phyloP scores from a whole-genome alignment of 805 yeast genomes.

The Wickerhamiella bombiphila region DNA sequence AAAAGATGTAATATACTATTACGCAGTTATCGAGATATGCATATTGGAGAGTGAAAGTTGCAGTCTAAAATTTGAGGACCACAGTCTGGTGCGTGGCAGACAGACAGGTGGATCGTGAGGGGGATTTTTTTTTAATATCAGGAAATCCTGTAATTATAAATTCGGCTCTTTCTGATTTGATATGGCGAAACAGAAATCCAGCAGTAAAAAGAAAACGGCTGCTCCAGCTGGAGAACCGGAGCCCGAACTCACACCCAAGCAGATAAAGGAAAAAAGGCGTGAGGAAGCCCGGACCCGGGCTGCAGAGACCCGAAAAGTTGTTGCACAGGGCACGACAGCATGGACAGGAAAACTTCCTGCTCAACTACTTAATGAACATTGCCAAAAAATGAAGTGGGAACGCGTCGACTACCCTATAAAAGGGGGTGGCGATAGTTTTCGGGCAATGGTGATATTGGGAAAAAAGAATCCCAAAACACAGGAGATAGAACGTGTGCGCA shows the following conservation, averaged over 20 bases:
- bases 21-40: too few relatives aligned
- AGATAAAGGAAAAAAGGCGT: slow-evolving; percentile 21
- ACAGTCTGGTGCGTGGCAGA: too few relatives aligned
- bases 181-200: neutral
- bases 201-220: neutral
- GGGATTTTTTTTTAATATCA: too few relatives aligned
- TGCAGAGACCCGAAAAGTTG: slow-evolving; percentile 26
- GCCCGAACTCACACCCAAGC: slow-evolving; percentile 20
- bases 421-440: slow-evolving; percentile 34
- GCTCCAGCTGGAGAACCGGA: neutral
- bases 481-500: slow-evolving; percentile 42
- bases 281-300: slow-evolving; percentile 25
- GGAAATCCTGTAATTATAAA: too few relatives aligned
- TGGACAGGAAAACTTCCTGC: slow-evolving; percentile 96
- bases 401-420: slow-evolving; percentile 60
- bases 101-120: too few relatives aligned
- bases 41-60: too few relatives aligned
- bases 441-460: slow-evolving; percentile 49
- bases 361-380: slow-evolving; percentile 68
- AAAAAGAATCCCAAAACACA: slow-evolving; percentile 73
- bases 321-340: slow-evolving; percentile 47
- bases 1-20: too few relatives aligned
- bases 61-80: too few relatives aligned
- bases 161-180: too few relatives aligned
- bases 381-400: slow-evolving; percentile 83